phyloP scores from a whole-genome alignment of 2,329 filamentous ascomycete genomes.

The Aspergillus luchuensis region DNA sequence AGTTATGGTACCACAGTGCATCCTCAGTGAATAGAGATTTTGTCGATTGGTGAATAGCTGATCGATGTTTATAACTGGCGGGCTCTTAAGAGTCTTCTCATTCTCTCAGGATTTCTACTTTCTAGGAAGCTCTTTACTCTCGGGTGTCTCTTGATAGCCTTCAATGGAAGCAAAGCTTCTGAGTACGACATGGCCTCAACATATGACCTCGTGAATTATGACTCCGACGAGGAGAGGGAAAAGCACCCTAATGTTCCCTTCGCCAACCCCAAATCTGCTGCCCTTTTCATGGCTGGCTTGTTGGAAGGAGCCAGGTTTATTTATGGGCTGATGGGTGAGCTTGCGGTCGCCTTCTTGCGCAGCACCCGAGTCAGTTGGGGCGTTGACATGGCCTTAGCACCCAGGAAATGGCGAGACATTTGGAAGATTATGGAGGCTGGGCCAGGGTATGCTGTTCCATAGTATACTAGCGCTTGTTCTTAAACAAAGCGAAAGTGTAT shows the following conservation, averaged over 20 bases:
- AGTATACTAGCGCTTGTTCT: conserved; percentile 19
- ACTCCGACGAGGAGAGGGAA: not conserved
- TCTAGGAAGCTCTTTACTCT: not conserved
- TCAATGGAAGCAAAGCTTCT: not conserved
- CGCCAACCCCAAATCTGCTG: not conserved
- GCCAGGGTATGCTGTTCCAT: conserved; percentile 10
- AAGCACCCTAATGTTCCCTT: not conserved
- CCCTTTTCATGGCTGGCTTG: not conserved
- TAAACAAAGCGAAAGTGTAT: conserved; percentile 17
- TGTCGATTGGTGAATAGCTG: too few relatives aligned
- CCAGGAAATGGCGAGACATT: not conserved
- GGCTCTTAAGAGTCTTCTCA: too few relatives aligned
- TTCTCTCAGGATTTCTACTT: too few relatives aligned
- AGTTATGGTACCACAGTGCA: too few relatives aligned
- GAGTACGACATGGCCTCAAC: not conserved
- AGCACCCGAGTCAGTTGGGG: not conserved
- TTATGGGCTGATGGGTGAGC: not conserved
- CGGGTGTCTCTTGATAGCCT: not conserved
- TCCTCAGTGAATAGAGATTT: too few relatives aligned
- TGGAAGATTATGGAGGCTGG: not conserved
- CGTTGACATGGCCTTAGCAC: not conserved
- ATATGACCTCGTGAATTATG: not conserved
- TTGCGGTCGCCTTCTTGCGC: not conserved
- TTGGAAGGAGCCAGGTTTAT: not conserved
- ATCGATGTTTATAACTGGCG: too few relatives aligned